Evolutionary conservation across 352 stramenopile species (phyloP), one percentile per base, ranked within the genome.

Genomic region (Globisporangium nodosum): DNA sequence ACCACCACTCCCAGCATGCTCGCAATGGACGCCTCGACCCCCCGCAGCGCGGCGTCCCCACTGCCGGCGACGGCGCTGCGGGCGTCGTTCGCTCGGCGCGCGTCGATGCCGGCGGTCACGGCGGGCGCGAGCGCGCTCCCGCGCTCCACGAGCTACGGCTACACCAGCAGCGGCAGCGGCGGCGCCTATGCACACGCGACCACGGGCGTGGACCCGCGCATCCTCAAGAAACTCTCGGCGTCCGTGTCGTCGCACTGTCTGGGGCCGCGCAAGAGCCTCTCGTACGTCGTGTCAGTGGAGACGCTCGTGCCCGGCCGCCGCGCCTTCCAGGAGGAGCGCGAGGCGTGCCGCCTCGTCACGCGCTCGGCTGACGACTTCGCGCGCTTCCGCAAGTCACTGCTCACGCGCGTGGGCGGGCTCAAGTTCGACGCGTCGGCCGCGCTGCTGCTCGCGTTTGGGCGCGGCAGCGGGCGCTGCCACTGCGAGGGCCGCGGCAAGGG

Each of bases 291-390:
- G 52, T 90, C 80, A 6, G 79, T 92, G 50, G 81, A 91, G 60
- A 82, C 78, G 56, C 70, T 90, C 39, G 77, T 87, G 50, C 76
- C 78, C 0, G 74, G 79, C 39, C 73, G 73, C 31, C 68, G 73
- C 48, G 70, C 72, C 31, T 79, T 85, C 56, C 74, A 69, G 43
- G 75, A 89, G 40, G 73, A 87, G 60, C 80, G 79, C 59, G 70
- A 84, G 63, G 87, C 83, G 35, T 88, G 80, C 50, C 78, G 87
- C 53, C 65, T 82, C 39, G 73, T 92, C 24, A 75, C 79, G 55
- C 78, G 81, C 24, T 90, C 83, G 12, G 90, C 90, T 43, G 77
- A 90, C 49, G 83, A 92, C 59, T 92, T 92, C 33, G 70, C 76
- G 31, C 73, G 66, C 56, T 88, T 92, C 61, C 83, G 83, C 57